These are phyloP conservation scores for Xylaria curta DNA, from an alignment of 495 filamentous ascomycete genomes.

Conservation along the genomic window DNA sequence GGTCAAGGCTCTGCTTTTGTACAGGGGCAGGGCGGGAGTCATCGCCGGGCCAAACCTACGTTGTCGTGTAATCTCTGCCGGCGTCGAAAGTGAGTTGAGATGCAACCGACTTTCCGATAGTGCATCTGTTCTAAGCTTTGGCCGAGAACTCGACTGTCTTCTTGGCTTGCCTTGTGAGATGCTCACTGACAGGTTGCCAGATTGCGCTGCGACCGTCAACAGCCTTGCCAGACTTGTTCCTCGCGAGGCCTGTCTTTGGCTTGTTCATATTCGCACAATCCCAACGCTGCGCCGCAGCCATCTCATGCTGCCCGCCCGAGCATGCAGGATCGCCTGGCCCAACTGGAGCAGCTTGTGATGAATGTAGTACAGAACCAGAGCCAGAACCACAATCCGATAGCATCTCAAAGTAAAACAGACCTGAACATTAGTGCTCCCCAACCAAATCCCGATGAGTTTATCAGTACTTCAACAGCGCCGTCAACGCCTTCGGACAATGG, in stretches of 20 bases:
- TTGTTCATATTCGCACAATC: constrained; percentile 20
- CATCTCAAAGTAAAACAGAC: not conserved
- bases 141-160: not conserved
- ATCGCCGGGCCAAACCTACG: constrained; percentile 44
- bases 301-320: constrained; percentile 5
- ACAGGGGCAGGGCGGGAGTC: constrained; percentile 2
- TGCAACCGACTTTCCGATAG: not conserved
- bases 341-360: constrained; percentile 14
- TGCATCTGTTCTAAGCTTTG: too few species aligned
- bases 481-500: constrained; percentile 40
- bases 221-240: constrained; percentile 35
- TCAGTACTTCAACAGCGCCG: not conserved
- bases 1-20: too few species aligned
- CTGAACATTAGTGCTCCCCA: not conserved
- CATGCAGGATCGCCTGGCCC: constrained; percentile 15
- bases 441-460: not conserved
- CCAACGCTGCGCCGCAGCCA: not conserved
- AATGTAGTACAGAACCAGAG: constrained; percentile 14
- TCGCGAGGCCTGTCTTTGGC: constrained; percentile 21
- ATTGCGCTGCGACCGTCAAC: constrained; percentile 39
- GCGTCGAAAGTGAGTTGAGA: constrained; percentile 41
- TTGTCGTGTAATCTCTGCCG: constrained; percentile 46
- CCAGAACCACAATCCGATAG: not conserved
- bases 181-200: constrained; percentile 27
- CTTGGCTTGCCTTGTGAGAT: not conserved